Evolutionary conservation across 495 filamentous ascomycete genomes (phyloP), one percentile per base, ranked within the genome.

Genomic region (Hypoxylon fuscum): DNA sequence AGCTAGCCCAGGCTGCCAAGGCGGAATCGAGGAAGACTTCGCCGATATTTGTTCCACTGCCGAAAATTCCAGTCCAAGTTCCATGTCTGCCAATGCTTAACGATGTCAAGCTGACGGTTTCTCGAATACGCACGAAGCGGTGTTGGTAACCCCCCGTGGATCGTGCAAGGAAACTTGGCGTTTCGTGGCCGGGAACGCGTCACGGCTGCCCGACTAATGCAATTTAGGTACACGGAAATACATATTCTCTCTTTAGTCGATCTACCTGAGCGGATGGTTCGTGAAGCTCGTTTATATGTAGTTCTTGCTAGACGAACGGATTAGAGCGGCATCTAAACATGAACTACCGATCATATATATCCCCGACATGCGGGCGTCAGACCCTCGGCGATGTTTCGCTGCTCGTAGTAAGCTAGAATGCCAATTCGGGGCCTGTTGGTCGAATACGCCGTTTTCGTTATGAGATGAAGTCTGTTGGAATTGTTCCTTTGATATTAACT

Each of bases 1-100:
- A 45, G 11, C 45, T 17, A 47, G 55, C 58, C 47, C 10, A 41
- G 44, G 11, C 4, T 34, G 69, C 69, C 69, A 71, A 71, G 69
- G 59, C 69, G 69, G 69, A 69, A 46, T 34, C 17, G 27, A 58
- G 41, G 59, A 32, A 59, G 22, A 42, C 17, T 11, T 62, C 35
- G 62, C 66, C 69, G 68, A 65, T 22, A 63, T 18, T 47, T 58
- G 14, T 46, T 35, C 59, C 55, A 44, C 37, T 22, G 20, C 59
- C 41, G 54, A 62, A 22, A 25, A 45, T 20, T 37, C 11, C 15
- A 22, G 21, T 10, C 3, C 37, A 3, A 20, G n/a, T 47, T 38
- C 8, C 22, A 6, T 40, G 23, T 2, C 12, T 21, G 34, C 3
- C 15, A 45, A 46, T 3, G 22, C 25, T 12, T 5, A 6, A 8